phyloP scores from a whole-genome alignment of 176 grass and related monocot genomes.

The Cymbopogon citratus region DNA sequence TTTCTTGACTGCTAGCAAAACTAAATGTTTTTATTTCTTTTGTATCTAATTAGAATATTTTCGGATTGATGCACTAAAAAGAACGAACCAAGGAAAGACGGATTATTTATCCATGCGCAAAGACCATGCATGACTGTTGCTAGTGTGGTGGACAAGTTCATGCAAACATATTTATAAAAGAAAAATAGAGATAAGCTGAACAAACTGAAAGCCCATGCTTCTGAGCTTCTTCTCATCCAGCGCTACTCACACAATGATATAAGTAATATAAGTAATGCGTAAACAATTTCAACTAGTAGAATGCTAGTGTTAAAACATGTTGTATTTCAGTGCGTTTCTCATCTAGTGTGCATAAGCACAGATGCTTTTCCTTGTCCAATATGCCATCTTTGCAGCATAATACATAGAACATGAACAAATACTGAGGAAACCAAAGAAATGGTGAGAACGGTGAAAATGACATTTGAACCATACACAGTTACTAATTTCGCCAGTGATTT shows the following conservation, averaged over 20 bases:
- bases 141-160: not conserved
- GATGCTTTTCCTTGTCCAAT: not conserved
- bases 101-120: not conserved
- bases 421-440: not conserved
- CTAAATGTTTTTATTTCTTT: not conserved
- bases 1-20: not conserved
- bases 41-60: not conserved
- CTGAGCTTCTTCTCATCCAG: too few species aligned
- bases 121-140: not conserved
- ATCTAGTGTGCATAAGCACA: not conserved
- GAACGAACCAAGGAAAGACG: not conserved
- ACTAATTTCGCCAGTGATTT: not conserved
- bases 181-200: not conserved
- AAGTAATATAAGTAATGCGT: not conserved
- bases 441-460: not conserved
- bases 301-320: not conserved
- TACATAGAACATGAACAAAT: not conserved
- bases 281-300: not conserved
- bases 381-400: not conserved
- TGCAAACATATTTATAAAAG: not conserved
- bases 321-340: not conserved
- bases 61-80: not conserved
- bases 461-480: not conserved
- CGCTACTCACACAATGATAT: not conserved
- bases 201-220: not conserved